Base-by-base conservation (phyloP, 2,329 filamentous ascomycete species). In the Cladophialophora bantiana region DNA sequence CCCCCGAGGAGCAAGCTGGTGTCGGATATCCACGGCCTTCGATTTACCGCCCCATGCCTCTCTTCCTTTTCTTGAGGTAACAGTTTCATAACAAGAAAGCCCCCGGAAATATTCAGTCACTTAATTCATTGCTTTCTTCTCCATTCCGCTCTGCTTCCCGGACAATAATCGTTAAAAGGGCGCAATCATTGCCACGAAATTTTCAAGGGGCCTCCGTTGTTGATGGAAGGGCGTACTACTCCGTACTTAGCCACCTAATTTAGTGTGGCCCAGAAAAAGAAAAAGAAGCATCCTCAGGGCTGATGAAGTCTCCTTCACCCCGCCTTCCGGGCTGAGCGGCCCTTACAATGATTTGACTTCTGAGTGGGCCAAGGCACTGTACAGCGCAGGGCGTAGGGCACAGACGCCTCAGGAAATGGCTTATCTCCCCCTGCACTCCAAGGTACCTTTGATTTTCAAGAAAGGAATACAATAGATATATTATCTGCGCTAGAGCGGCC, bases 361-460 rank as follows among this genome's bases (percentile, higher is more conserved):
- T 31, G 20, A 50, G 45, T 50, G 45, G 45, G 45, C 15, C 45
- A 31, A 31, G 45, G 15, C 18, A 50, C 45, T 50, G 45, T 50
- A 50, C 18, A 50, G 45, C 45, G 45, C 26, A 50, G 45, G 45
- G 45, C 45, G 45, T 50, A 31, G 45, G 45, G 45, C 42, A 50
- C 10, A 26, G 45, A 26, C 20, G 42, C 7, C 45, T 50, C 45
- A 6, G 45, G 18, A 20, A 13, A 12, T 50, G 45, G 18, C 45
- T 50, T 50, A 50, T 50, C 45, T 50, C 2, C 10, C 45, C 45
- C 13, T 50, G 9, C 45, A 3, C 45, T 18, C 13, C 10, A 26
- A 50, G 20, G 10, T 31, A 26, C 18, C 18, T 50, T 20, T 20
- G 2, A 48, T 20, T 3, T 20, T 26, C 42, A 48, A 10, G n/a